Base-by-base conservation (phyloP, 2,329 filamentous ascomycete species). In the Fusarium acutatum region DNA sequence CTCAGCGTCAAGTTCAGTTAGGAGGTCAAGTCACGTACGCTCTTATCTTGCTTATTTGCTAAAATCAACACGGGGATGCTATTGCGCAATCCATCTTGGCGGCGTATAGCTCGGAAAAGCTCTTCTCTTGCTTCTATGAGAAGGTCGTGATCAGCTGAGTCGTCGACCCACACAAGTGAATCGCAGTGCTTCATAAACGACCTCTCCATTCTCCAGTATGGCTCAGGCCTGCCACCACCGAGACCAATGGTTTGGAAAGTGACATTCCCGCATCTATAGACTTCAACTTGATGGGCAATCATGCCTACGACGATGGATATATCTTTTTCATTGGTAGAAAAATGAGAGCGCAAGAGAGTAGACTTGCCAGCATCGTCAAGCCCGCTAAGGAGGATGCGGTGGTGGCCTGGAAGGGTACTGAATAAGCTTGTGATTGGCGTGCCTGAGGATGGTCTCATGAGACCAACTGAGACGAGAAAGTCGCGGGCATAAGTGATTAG, bases 41-140 rank as follows among this genome's bases (percentile, higher is more conserved):
- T 32, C 18, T 32, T 15, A 37, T 35, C 38, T 30, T 38, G 38
- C 22, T 46, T 40, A 2, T 41, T 67, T 5, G 52, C 53, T 15
- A 61, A 8, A 30, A 67, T 46, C 14, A 67, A 47, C 2, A 67
- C 44, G 7, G 49, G 63, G 20, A 35, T 28, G 15, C 17, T 12
- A 15, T 28, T 38, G 4, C 26, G 34, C 12, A 52, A 24, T 11
- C 62, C 52, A 12, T 38, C 37, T 35, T 40, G 3, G 32, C 46
- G 32, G 5, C 26, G 18, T 22, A 30, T 4, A 20, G 20, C n/a
- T 13, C 6, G 5, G 18, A 52, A 17, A 14, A 67, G 40, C 0
- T 67, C 64, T 26, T 60, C 64, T 24, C 50, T 67, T 15, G n/a
- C 46, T 26, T 67, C 64, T 15, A 26, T 9, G 5, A 34, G 13